A percentile compares a stretch with the other conserved stretches of the same genome.
phyloP scores from a whole-genome alignment of 139 green algal genomes.

The Micractinium conductrix region DNA sequence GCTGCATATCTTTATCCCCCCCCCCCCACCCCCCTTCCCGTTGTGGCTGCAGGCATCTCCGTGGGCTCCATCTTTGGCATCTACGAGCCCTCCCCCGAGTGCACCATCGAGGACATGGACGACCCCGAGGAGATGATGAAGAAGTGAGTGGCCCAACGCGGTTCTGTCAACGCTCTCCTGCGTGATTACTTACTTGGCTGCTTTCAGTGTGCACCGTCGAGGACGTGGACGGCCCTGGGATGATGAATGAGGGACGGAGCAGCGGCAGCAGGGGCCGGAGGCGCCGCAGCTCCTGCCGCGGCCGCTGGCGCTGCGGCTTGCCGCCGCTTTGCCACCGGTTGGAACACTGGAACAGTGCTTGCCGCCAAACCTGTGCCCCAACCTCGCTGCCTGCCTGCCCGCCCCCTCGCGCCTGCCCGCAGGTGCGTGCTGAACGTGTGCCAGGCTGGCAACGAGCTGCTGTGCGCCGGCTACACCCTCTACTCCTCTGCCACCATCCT shows the following conservation, averaged over 20 bases:
- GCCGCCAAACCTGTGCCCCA: too few relatives aligned
- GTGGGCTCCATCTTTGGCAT: slow-evolving; percentile 98
- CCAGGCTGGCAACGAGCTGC: slow-evolving; percentile 90
- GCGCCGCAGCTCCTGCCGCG: too few relatives aligned
- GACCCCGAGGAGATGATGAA: slow-evolving; percentile 57
- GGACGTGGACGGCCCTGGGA: too few relatives aligned
- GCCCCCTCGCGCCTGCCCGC: slow-evolving; percentile 22
- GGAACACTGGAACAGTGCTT: too few relatives aligned
- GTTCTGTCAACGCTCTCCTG: too few relatives aligned
- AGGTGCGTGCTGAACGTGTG: slow-evolving; percentile 94
- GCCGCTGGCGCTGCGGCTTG: too few relatives aligned
- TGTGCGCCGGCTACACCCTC: slow-evolving; percentile 94
- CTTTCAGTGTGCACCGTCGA: too few relatives aligned
- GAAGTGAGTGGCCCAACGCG: slow-evolving; percentile 29
- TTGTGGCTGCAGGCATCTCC: slow-evolving; percentile 93
- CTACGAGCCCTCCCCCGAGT: slow-evolving; percentile 90
- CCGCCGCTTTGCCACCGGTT: too few relatives aligned
- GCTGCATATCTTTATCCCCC: not conserved
- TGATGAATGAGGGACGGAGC: too few relatives aligned
- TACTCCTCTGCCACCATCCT: slow-evolving; percentile 92
- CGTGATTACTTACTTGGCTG: too few relatives aligned
- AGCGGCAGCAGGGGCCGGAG: too few relatives aligned
- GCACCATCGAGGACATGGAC: slow-evolving; percentile 76
- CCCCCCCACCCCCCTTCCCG: slow-evolving; percentile 49
- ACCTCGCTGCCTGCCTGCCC: not conserved